These are phyloP conservation scores for Yamadazyma siamensis DNA, from an alignment of 1,139 yeast genomes.

Conservation along the genomic window DNA sequence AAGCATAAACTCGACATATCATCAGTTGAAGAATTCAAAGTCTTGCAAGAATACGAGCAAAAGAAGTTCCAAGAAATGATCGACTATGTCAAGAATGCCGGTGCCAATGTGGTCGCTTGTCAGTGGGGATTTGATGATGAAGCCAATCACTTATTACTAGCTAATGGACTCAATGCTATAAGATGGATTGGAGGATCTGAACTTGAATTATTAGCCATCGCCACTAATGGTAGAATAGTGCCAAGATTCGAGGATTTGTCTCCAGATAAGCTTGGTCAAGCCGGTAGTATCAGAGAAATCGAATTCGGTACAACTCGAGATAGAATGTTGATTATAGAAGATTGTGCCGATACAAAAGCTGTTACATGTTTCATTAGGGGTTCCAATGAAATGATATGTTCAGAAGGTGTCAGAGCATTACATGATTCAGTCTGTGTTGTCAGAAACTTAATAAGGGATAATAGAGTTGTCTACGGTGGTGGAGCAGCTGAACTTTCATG, in stretches of 20 bases:
- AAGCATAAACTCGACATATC: conserved; percentile 95
- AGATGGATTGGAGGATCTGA: conserved; percentile 99
- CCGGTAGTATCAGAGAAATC: conserved; percentile 81
- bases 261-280: conserved; percentile 78
- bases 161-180: conserved; percentile 89
- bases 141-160: conserved; percentile 88
- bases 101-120: conserved; percentile 95
- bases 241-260: conserved; percentile 94
- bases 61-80: conserved; percentile 91
- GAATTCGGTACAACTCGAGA: conserved; percentile 97
- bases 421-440: conserved; percentile 98
- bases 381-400: conserved; percentile 95
- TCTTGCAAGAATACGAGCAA: conserved; percentile 87
- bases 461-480: conserved; percentile 95
- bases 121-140: conserved; percentile 99
- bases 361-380: conserved; percentile 95
- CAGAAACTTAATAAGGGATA: conserved; percentile 88
- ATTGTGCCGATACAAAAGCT: conserved; percentile 82
- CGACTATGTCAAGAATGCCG: conserved; percentile 76
- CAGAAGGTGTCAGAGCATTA: conserved; percentile 93
- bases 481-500: conserved; percentile 97
- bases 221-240: conserved; percentile 95
- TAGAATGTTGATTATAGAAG: conserved; percentile 92
- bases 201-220: conserved; percentile 91
- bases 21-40: conserved; percentile 87